Base-by-base conservation (phyloP, 75 land plant species). In the Sequoiadendron giganteum region DNA sequence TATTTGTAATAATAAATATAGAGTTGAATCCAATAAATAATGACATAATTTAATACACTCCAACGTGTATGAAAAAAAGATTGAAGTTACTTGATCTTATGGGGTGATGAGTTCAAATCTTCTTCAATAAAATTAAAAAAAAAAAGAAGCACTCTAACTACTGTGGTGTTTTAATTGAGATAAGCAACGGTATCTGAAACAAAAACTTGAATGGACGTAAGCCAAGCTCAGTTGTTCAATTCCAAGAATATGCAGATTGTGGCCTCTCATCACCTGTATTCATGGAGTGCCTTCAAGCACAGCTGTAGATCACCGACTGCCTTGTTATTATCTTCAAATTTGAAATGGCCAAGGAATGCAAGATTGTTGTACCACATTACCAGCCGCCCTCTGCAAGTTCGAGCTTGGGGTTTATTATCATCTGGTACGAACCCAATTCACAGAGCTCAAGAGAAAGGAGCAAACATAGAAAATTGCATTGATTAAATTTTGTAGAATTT, bases 361-460 rank as follows among this genome's bases (percentile, higher is more conserved):
- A 65, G n/a, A 8, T 65, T 65, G n/a, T 25, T 65, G 70, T 25
- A 5, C 30, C 70, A 65, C n/a, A 65, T 8, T 65, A 7, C 70
- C 70, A 65, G 70, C n/a, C 70, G 70, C n/a, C 70, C 70, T 65
- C n/a, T 65, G 28, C 70, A 65, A 65, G 70, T 65, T 65, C n/a
- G 70, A 65, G 70, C 30, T 21, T 65, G 70, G 70, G 70, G 70
- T 21, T 65, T 65, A 21, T 65, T 65, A 25, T 65, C 70, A 5
- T 65, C 70, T 21, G 70, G 70, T 65, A 25, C 30, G 70, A 25
- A 25, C 14, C 55, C 55, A 13, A 52, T 52, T 52, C 55, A 52
- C 16, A 14, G 55, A 52, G 55, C 55, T 52, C 52, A 48, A 55
- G 19, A 55, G 16, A 55, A 55, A 55, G 58, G 19, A 55, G 19